Conservation (phyloP, 2,329 filamentous ascomycete species). For the Nectriaceae sp. region DNA sequence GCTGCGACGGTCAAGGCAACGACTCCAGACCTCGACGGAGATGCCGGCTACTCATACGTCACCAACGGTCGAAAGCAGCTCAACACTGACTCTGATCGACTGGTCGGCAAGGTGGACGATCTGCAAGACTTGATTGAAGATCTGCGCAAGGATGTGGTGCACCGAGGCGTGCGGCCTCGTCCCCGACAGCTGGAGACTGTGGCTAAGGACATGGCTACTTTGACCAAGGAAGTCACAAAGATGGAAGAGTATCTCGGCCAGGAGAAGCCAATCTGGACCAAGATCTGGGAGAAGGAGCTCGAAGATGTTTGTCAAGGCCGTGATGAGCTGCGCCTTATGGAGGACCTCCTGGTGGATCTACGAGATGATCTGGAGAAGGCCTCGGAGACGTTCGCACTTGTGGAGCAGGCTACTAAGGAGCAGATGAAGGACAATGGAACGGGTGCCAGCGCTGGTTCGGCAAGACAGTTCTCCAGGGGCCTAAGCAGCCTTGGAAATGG, state of each 20-base stretch:
- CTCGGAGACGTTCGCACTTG: slow-evolving; percentile 86
- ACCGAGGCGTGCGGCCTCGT: slow-evolving; percentile 85
- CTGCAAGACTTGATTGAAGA: slow-evolving; percentile 97
- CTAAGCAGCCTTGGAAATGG: slow-evolving; percentile 55
- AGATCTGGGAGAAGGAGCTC: slow-evolving; percentile 98
- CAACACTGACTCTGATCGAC: slow-evolving; percentile 81
- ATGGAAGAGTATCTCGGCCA: slow-evolving; percentile 89
- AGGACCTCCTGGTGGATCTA: slow-evolving; percentile 89
- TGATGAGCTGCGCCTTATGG: slow-evolving; percentile 92
- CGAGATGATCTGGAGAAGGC: slow-evolving; percentile 96
- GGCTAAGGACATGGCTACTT: slow-evolving; percentile 80
- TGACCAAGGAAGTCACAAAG: slow-evolving; percentile 86
- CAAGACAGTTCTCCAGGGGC: slow-evolving; percentile 58
- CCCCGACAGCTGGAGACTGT: slow-evolving; percentile 88
- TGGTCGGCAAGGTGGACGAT: slow-evolving; percentile 92
- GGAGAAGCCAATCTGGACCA: slow-evolving; percentile 97
- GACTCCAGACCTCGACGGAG: slow-evolving; percentile 71
- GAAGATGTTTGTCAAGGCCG: slow-evolving; percentile 95
- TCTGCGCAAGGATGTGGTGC: slow-evolving; percentile 93
- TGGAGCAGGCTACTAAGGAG: slow-evolving; percentile 98
- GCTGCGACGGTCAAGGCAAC: slow-evolving; percentile 69
- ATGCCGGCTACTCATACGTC: slow-evolving; percentile 84
- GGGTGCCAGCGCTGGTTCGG: slow-evolving; percentile 49
- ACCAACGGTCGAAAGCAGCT: slow-evolving; percentile 84
- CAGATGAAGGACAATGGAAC: slow-evolving; percentile 78